Conservation (phyloP, 306 rosid genomes). For the peach (Prunus persica) region DNA sequence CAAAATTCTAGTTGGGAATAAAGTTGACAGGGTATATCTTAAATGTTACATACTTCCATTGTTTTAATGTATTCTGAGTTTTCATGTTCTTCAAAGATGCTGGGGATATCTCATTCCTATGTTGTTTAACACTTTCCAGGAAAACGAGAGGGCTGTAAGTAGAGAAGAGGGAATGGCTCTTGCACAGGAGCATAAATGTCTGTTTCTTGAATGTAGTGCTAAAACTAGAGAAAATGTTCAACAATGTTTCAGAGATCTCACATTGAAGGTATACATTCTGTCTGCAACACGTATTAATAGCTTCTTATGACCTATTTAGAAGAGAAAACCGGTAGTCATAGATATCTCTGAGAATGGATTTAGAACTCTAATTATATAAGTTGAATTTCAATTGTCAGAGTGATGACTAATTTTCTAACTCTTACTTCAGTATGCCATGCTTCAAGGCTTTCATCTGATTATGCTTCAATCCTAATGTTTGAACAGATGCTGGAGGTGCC, state of each 20-base stretch:
- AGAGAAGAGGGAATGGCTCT: constrained; percentile 84
- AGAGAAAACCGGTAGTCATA: too few species aligned
- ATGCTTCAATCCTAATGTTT: neutral
- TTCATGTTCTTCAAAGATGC: neutral
- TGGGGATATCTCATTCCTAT: neutral
- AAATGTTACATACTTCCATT: neutral
- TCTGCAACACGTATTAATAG: neutral
- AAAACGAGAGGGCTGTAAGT: constrained; percentile 65
- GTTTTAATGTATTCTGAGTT: neutral
- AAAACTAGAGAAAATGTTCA: constrained; percentile 81
- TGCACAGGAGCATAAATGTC: constrained; percentile 63
- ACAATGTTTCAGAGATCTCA: constrained; percentile 66
- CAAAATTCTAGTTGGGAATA: constrained; percentile 84
- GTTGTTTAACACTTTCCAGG: constrained; percentile 37
- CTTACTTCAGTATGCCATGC: neutral
- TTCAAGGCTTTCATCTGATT: constrained; percentile 15
- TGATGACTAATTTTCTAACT: neutral
- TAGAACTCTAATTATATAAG: too few species aligned
- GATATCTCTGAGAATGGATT: too few species aligned
- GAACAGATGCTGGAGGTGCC: constrained; percentile 70
- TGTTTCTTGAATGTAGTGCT: constrained; percentile 83
- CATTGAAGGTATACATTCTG: constrained; percentile 48
- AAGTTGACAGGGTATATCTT: constrained; percentile 72
- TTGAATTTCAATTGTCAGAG: too few species aligned
- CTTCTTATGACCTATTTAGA: too few species aligned